Evolutionary conservation across 306 rosid species (phyloP).

Genomic region (Citrullus colocynthis): DNA sequence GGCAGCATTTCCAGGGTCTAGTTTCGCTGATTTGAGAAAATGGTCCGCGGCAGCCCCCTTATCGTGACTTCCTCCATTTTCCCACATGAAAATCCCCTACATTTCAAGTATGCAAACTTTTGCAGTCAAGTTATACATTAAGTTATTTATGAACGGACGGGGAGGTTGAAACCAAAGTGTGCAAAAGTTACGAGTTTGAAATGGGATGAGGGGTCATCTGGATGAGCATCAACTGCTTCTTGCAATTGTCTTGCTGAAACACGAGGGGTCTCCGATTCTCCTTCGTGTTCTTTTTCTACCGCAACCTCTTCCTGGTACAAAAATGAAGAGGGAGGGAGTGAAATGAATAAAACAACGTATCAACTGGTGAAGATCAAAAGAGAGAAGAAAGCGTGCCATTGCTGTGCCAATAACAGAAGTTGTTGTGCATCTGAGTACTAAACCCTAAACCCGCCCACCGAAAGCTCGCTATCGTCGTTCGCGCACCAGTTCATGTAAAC

Average conservation of each 20-base stretch:
- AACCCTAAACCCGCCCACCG: neutral
- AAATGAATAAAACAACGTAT: neutral
- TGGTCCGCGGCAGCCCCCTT: constrained; percentile 58
- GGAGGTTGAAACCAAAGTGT: neutral
- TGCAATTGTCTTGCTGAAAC: constrained; percentile 15
- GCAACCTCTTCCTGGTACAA: constrained; percentile 10
- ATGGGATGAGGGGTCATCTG: constrained; percentile 42
- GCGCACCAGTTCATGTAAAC: too few species aligned
- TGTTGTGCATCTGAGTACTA: neutral
- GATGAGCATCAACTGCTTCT: constrained; percentile 23
- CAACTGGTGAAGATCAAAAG: neutral
- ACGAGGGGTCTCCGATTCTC: neutral
- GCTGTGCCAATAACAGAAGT: neutral
- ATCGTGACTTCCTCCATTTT: constrained; percentile 16
- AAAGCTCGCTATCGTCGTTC: neutral
- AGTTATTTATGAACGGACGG: neutral
- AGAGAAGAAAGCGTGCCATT: constrained; percentile 2
- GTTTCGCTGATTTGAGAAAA: constrained; percentile 52
- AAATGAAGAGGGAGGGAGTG: neutral
- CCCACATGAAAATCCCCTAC: constrained; percentile 67
- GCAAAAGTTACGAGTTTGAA: constrained; percentile 25
- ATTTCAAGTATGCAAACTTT: neutral
- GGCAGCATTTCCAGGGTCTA: constrained; percentile 57
- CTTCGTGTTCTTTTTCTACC: constrained; percentile 9
- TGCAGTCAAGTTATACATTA: neutral